Conservation (phyloP, 139 green algal genomes). For the Pseudopediastrum boryanum region DNA sequence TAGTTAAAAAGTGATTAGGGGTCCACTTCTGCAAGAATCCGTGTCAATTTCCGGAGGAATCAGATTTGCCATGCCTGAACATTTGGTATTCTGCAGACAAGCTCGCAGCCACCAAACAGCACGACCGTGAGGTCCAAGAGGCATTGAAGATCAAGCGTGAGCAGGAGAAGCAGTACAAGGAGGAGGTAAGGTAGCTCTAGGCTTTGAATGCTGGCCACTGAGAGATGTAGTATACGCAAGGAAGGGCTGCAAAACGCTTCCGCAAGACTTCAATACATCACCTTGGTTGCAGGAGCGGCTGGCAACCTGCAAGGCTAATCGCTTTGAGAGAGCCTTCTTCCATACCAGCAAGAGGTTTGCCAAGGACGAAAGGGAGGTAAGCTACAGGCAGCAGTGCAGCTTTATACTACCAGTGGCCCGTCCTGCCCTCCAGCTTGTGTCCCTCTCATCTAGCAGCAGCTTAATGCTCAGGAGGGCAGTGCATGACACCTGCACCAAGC, state of each 20-base stretch:
- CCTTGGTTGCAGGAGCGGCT: conserved; percentile 16
- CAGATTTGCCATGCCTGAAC: no score
- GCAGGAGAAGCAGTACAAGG: conserved; percentile 16
- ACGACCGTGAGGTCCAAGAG: conserved; percentile 20
- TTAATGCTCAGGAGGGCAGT: no score
- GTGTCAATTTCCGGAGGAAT: no score
- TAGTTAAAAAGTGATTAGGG: no score
- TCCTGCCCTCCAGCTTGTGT: no score
- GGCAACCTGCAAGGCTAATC: conserved; percentile 1
- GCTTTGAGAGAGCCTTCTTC: conserved; percentile 19
- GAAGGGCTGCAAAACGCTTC: background rate
- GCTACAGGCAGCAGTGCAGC: background rate
- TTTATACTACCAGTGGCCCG: no score
- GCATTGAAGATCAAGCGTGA: conserved; percentile 27
- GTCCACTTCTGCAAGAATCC: no score
- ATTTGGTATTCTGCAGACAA: conserved; percentile 37
- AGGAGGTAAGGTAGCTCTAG: conserved; percentile 17
- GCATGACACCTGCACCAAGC: no score
- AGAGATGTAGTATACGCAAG: background rate
- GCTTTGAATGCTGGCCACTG: no score
- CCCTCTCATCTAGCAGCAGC: no score
- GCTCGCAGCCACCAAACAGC: conserved; percentile 21
- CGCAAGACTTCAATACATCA: background rate
- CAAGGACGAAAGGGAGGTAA: conserved; percentile 23
- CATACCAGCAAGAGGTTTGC: conserved; percentile 30